Evolutionary conservation across 306 rosid species (phyloP), one percentile per base, ranked within the genome.

Genomic region (Glycine soja): DNA sequence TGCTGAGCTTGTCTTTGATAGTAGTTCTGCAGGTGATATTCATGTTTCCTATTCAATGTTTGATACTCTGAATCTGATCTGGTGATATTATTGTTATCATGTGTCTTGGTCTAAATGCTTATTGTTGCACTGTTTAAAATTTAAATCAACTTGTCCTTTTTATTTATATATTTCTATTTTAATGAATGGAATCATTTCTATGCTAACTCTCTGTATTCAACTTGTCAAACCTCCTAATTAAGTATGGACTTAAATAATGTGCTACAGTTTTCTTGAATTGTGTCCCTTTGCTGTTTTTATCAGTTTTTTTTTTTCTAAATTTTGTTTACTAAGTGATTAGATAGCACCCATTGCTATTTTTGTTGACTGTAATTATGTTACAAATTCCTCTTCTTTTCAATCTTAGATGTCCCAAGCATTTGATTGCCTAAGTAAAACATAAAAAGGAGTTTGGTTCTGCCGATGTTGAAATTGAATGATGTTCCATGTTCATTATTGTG

Each of bases 141-240:
- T 34, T 34, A 34, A 3, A 34, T 34, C 38, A 34, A 42, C 10
- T 16, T 52, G 32, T 65, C 63, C 53, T 24, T n/a, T 75, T 19
- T 81, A 45, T 43, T 32, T 73, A 32, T 32, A 54, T 53, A 64
- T 64, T 42, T n/a, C 5, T 54, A n/a, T 64, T 75, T 13, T 56
- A 46, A 56, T 47, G 5, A 67, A 57, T 66, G 72, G 14, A 42
- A 30, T 66, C 4, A 40, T 45, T 32, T 81, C 38, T 61, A 75
- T 57, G 64, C 14, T 54, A 36, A 46, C 64, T 52, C 38, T 67
- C 57, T 57, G 15, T 47, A 36, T 54, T 67, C 59, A 65, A 65
- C 18, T 67, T 54, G 8, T 65, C 32, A 45, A 54, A 18, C 48
- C 11, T 73, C 42, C 80, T 51, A 56, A 34, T 15, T 66, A 5